These are phyloP conservation scores for Phialophora chinensis DNA, from an alignment of 2,329 filamentous ascomycete species.

Conservation along the genomic window DNA sequence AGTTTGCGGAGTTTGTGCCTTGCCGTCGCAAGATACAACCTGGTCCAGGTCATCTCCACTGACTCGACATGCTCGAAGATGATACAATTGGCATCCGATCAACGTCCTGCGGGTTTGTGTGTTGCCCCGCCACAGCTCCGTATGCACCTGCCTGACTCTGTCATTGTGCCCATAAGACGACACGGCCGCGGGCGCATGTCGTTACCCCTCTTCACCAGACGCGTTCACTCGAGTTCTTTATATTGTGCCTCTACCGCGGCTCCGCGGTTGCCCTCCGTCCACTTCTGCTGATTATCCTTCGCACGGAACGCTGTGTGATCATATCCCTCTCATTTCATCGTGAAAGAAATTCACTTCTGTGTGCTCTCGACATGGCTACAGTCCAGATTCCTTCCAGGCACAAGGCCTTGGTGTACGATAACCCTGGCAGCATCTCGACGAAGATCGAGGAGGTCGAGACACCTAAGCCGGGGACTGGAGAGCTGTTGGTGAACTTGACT, in stretches of 20 bases:
- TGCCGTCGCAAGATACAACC: neutral
- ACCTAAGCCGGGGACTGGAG: constrained; percentile 66
- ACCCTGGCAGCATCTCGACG: constrained; percentile 68
- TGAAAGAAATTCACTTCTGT: neutral
- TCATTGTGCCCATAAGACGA: neutral
- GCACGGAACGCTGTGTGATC: neutral
- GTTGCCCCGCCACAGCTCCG: neutral
- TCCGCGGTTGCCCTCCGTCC: neutral
- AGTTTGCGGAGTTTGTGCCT: constrained; percentile 4
- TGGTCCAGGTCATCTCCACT: neutral
- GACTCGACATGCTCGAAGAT: constrained; percentile 7
- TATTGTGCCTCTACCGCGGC: constrained; percentile 4
- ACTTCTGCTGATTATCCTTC: neutral
- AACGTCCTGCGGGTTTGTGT: neutral
- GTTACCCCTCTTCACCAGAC: constrained; percentile 14
- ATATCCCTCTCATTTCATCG: constrained; percentile 1
- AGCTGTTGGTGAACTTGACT: constrained; percentile 68
- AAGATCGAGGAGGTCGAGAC: constrained; percentile 68
- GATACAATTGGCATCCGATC: neutral
- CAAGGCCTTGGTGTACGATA: constrained; percentile 69
- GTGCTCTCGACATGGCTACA: constrained; percentile 43
- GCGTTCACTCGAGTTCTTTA: constrained; percentile 12
- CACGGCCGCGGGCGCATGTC: neutral
- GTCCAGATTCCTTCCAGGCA: constrained; percentile 62
- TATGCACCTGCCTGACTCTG: neutral